phyloP scores from a whole-genome alignment of 371 early-diverging fungal species.

The Mycotypha africana region DNA sequence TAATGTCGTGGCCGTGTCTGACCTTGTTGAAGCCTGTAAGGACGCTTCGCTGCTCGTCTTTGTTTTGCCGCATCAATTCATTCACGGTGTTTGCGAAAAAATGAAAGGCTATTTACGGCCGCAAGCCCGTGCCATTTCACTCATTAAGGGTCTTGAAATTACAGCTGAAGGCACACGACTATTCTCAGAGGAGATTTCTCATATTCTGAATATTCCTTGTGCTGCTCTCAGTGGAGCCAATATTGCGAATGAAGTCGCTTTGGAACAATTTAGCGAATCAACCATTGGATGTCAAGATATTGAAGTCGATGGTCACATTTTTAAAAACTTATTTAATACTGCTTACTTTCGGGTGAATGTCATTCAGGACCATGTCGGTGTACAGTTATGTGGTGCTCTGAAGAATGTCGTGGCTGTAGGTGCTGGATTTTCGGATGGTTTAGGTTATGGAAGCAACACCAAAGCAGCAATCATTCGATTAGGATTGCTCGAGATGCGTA shows the following conservation, averaged over 20 bases:
- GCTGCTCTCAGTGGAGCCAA: constrained; percentile 95
- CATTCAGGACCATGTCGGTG: constrained; percentile 86
- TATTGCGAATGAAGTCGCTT: constrained; percentile 96
- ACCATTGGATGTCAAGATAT: constrained; percentile 80
- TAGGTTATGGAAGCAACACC: constrained; percentile 87
- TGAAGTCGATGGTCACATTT: constrained; percentile 71
- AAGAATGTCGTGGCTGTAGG: constrained; percentile 99
- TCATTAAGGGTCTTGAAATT: constrained; percentile 90
- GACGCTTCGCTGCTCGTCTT: constrained; percentile 87
- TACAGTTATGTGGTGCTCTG: constrained; percentile 97
- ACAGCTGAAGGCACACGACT: constrained; percentile 62
- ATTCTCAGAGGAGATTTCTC: constrained; percentile 81
- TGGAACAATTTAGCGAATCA: constrained; percentile 92
- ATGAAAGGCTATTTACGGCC: constrained; percentile 67
- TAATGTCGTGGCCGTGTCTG: constrained; percentile 85
- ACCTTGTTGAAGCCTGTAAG: constrained; percentile 64
- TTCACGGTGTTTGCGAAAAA: constrained; percentile 70
- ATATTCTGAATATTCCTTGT: constrained; percentile 67
- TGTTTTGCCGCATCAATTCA: constrained; percentile 96
- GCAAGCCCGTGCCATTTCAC: constrained; percentile 74
- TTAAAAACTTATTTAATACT: constrained; percentile 85
- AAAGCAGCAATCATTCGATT: constrained; percentile 97
- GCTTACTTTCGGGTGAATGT: constrained; percentile 83
- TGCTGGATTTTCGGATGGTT: constrained; percentile 93
- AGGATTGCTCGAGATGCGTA: constrained; percentile 96